Percentiles rank a stretch among this genome's conserved stretches.
These are phyloP conservation scores for Noccaea caerulescens DNA, from an alignment of 345 rosid species.

Conservation along the genomic window DNA sequence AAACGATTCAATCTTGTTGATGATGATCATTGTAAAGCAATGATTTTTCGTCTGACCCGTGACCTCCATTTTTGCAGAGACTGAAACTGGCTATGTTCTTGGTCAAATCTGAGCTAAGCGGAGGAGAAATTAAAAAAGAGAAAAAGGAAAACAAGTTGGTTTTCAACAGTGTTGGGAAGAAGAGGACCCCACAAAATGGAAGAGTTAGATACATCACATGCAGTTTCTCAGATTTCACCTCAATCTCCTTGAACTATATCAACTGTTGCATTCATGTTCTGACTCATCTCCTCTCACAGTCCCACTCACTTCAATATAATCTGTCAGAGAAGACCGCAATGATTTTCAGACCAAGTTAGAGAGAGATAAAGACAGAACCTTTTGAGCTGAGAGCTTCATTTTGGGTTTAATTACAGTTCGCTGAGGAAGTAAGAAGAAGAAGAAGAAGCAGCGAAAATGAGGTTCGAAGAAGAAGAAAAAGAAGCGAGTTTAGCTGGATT, in stretches of 20 bases:
- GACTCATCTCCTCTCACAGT: slow-evolving; percentile 50
- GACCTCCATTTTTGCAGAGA: slow-evolving; percentile 46
- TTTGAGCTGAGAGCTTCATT: slow-evolving; percentile 37
- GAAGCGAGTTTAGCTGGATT: slow-evolving; percentile 54
- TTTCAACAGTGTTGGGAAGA: slow-evolving; percentile 45
- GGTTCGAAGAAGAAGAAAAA: slow-evolving; percentile 43
- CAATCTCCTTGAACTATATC: slow-evolving; percentile 42
- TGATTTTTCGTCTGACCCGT: slow-evolving; percentile 38
- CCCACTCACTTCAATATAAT: slow-evolving; percentile 51
- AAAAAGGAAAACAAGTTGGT: slow-evolving; percentile 35
- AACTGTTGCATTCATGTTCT: slow-evolving; percentile 77
- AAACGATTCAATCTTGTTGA: slow-evolving; percentile 24
- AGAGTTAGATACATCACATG: slow-evolving; percentile 68
- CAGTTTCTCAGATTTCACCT: slow-evolving; percentile 51
- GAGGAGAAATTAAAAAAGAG: slow-evolving; percentile 3
- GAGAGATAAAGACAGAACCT: slow-evolving; percentile 42
- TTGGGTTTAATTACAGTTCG: slow-evolving; percentile 19
- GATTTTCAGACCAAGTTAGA: slow-evolving; percentile 37
- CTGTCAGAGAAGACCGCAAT: slow-evolving; percentile 48
- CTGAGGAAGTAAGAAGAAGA: slow-evolving; percentile 25
- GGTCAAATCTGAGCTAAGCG: slow-evolving; percentile 48
- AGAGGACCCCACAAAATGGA: slow-evolving; percentile 63
- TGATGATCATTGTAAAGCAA: slow-evolving; percentile 31
- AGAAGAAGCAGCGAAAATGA: slow-evolving; percentile 24
- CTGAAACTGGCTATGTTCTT: slow-evolving; percentile 24